Conservation (phyloP, 805 yeast genomes). For the Teunomyces panamensis region DNA sequence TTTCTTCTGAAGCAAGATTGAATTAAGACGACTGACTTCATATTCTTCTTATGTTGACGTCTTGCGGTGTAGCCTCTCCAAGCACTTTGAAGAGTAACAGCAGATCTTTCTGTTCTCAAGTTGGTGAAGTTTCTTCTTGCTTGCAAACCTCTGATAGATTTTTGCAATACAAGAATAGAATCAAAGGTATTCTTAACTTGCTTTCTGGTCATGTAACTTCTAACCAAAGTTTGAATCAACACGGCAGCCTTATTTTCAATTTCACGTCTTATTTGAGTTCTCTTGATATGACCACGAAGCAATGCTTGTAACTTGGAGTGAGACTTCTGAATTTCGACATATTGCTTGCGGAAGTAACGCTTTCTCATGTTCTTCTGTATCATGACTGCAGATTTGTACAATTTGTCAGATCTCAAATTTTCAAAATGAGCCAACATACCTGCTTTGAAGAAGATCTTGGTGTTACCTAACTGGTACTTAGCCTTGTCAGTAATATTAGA, state of each 20-base stretch:
- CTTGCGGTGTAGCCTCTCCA: slow-evolving; percentile 71
- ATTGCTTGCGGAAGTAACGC: slow-evolving; percentile 59
- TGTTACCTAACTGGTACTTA: slow-evolving; percentile 86
- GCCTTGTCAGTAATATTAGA: slow-evolving; percentile 60
- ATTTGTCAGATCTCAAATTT: slow-evolving; percentile 75
- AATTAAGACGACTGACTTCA: slow-evolving; percentile 60
- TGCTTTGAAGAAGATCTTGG: slow-evolving; percentile 92
- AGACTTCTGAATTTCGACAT: slow-evolving; percentile 51
- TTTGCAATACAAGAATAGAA: slow-evolving; percentile 45
- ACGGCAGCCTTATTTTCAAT: slow-evolving; percentile 62
- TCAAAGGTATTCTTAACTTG: slow-evolving; percentile 28
- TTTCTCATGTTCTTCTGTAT: slow-evolving; percentile 82
- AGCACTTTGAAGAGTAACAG: slow-evolving; percentile 66
- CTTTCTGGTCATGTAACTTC: slow-evolving; percentile 52
- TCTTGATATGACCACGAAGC: slow-evolving; percentile 58
- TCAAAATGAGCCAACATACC: slow-evolving; percentile 94
- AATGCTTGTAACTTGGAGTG: slow-evolving; percentile 58
- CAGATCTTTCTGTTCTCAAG: slow-evolving; percentile 59
- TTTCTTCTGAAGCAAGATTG: slow-evolving; percentile 80
- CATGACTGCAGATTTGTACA: slow-evolving; percentile 72
- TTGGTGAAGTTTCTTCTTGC: slow-evolving; percentile 52
- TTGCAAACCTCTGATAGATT: slow-evolving; percentile 48
- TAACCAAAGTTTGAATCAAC: slow-evolving; percentile 62
- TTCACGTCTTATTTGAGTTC: slow-evolving; percentile 54
- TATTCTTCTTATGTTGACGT: slow-evolving; percentile 41